These are phyloP conservation scores for Celoporthe dispersa DNA, from an alignment of 2,329 filamentous ascomycete species.

Conservation along the genomic window DNA sequence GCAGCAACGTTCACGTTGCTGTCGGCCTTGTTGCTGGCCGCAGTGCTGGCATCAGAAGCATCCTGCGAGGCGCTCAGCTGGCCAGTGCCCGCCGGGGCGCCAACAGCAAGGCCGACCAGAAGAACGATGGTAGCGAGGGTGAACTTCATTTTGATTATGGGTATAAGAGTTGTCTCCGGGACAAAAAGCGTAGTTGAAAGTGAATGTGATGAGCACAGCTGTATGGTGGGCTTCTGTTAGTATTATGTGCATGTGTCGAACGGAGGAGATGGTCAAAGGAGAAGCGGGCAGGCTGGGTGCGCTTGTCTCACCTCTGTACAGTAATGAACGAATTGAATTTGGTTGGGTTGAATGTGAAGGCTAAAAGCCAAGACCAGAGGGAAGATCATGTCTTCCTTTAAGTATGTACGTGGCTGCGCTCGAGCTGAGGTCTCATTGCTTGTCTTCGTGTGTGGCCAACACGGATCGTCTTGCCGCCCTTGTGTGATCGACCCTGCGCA, in stretches of 20 bases:
- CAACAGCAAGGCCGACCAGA: constrained; percentile 24
- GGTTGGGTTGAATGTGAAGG: constrained; percentile 6
- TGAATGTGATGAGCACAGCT: constrained; percentile 25
- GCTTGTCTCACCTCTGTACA: constrained; percentile 20
- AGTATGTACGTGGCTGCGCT: background rate
- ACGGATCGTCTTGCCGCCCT: constrained; percentile 13
- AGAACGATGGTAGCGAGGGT: constrained; percentile 19
- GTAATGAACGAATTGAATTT: constrained; percentile 16
- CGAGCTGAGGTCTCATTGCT: background rate
- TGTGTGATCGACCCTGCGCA: constrained; percentile 21
- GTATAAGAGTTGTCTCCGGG: constrained; percentile 12
- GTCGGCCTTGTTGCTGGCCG: background rate
- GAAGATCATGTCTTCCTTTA: constrained; percentile 5
- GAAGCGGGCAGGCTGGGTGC: background rate
- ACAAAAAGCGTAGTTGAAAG: constrained; percentile 16
- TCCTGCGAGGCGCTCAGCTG: constrained; percentile 15
- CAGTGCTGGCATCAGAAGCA: background rate
- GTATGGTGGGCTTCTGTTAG: background rate
- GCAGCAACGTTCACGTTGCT: constrained; percentile 16
- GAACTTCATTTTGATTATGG: constrained; percentile 25
- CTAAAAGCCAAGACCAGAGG: background rate
- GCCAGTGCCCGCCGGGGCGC: constrained; percentile 15
- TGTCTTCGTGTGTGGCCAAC: background rate
- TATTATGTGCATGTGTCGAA: background rate
- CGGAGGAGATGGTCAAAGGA: background rate